Percentiles rank a stretch among this genome's conserved stretches.
Conservation (phyloP, 2,329 filamentous ascomycete genomes). For the Orbilia javanica region DNA sequence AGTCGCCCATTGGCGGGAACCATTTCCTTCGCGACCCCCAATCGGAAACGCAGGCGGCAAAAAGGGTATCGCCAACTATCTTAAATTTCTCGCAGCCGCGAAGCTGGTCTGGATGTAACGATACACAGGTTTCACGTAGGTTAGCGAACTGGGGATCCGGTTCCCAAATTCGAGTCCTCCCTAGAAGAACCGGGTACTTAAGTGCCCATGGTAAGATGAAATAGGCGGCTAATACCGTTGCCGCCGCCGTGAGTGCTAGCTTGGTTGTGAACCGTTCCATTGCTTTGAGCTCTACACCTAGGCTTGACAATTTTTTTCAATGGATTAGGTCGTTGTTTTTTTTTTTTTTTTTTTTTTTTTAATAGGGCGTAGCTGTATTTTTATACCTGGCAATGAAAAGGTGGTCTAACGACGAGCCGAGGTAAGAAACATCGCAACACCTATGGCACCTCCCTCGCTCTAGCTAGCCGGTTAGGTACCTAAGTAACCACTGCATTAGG, state of each 20-base stretch:
- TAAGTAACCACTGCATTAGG: too few relatives aligned
- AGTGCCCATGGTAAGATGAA: constrained; percentile 34
- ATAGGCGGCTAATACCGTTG: constrained; percentile 20
- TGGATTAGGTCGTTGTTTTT: too few relatives aligned
- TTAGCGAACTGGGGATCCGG: constrained; percentile 35
- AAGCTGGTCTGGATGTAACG: constrained; percentile 21
- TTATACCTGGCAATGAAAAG: neutral
- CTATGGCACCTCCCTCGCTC: too few relatives aligned
- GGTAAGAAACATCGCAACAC: neutral
- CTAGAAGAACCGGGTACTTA: constrained; percentile 32
- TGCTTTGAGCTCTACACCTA: neutral
- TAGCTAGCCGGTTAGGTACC: too few relatives aligned
- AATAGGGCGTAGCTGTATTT: too few relatives aligned
- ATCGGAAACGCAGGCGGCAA: constrained; percentile 38
- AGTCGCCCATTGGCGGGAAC: constrained; percentile 45
- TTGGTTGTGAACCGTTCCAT: neutral
- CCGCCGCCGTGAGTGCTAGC: neutral
- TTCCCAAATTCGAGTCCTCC: constrained; percentile 32
- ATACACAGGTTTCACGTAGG: constrained; percentile 17
- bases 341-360: too few relatives aligned
- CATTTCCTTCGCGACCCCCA: constrained; percentile 35
- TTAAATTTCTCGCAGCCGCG: constrained; percentile 51
- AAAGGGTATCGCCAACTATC: constrained; percentile 31
- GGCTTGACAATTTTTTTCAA: neutral
- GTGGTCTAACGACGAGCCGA: neutral